Evolutionary conservation across 768 basidiomycete genomes (phyloP), one percentile per base, ranked within the genome.

Genomic region (Astraeus odoratus): DNA sequence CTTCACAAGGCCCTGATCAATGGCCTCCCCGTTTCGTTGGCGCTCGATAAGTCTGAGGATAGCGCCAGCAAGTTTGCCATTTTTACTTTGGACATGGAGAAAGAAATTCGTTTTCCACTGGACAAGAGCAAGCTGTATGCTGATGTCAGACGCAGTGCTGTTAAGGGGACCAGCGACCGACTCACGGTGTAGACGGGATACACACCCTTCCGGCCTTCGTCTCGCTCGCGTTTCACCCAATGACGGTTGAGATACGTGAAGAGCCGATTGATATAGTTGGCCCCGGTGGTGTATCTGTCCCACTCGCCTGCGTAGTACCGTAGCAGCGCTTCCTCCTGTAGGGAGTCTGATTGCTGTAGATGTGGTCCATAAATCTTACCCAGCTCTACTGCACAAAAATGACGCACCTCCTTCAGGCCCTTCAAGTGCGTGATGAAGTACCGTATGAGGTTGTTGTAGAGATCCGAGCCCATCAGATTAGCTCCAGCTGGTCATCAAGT

Each of bases 211-310:
- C 94, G 75, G 13, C 96, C 96, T 64, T 98, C 95, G 56, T 98
- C 95, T 58, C 94, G 81, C 63, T 99, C 96, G 42, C 95, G 78
- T 70, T 94, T 95, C 35, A 99, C 95, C 96, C 96, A 99, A 67
- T 98, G 93, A 18, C 95, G 89, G 67, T 99, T 98, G 46, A 99
- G 77, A 69, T 98, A 98, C 2, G 91, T 94, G 72, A 98, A 98
- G 27, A 99, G 69, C 45, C 95, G 86, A 63, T 98, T 95, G 67
- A 97, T 91, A 62, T 96, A 98, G 60, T 89, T 92, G 1, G 95
- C 94, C 38, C 95, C 95, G 2, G 84, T 95, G 0, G 96, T 99
- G 69, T 97, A 98, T 35, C 93, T 76, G 56, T 89, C 86, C 96
- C 96, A 98, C 65, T 97, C 92, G 48, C 67, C 63, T 1, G 90